Evolutionary conservation across 768 basidiomycete genomes (phyloP), one percentile per base, ranked within the genome.

Genomic region (Pulveroboletus sp.): DNA sequence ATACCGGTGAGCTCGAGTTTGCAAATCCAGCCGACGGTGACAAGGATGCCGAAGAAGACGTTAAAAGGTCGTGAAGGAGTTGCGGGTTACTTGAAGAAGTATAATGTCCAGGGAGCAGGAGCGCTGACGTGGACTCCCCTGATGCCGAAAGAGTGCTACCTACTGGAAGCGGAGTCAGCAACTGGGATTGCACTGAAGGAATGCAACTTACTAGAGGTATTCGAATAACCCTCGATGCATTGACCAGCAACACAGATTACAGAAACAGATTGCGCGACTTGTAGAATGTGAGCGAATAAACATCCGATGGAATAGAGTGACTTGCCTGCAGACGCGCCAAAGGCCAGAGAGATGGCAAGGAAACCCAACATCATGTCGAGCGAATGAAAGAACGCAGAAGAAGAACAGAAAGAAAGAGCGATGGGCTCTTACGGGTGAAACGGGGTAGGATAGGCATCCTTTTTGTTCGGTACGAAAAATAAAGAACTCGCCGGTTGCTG

Each of bases 211-310:
- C 77, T 63, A 31, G 86, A 85, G 20, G 76, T 79, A 62, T 91
- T 90, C 27, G 86, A 81, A 68, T 71, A 79, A 50, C 89, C 89
- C 67, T 89, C 77, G 49, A 91, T 70, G 74, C 89, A 91, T 85
- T 92, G 88, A 58, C 89, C 89, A 65, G 89, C 85, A 86, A 88
- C 73, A 76, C 89, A 91, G 53, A 92, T 74, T 49, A 90, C 81
- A 61, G 83, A 68, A 51, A 72, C 65, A 57, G 77, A 74, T 66
- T 83, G 81, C 51, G 83, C 82, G 63, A 73, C 79, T 82, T 26
- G 46, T 30, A 31, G 4, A 24, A 11, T 26, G 36, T 60, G 4
- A 58, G 47, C 29, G 16, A 24, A 26, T 20, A 14, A 8, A 39
- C 49, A 6, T 14, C 13, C 27, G 19, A 14, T 4, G 20, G 26